These are phyloP conservation scores for Sporormia fimetaria DNA, from an alignment of 495 filamentous ascomycete genomes.

Conservation along the genomic window DNA sequence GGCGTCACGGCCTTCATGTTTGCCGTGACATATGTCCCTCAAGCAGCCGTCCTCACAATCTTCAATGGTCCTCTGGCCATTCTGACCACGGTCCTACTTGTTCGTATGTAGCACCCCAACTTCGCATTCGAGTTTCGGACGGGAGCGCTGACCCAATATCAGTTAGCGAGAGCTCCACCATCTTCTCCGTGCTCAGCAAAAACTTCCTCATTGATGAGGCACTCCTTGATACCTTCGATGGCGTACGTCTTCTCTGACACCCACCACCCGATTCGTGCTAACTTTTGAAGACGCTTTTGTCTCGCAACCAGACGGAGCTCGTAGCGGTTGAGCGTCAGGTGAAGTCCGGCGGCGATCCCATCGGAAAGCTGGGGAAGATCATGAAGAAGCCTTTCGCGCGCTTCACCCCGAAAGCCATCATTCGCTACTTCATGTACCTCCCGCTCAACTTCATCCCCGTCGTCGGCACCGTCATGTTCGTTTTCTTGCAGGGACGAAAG, in stretches of 20 bases:
- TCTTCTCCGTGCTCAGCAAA: conserved; percentile 62
- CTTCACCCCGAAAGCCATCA: conserved; percentile 51
- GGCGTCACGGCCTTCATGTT: conserved; percentile 53
- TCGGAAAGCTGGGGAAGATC: conserved; percentile 62
- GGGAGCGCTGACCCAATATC: too few species aligned
- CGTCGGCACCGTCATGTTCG: conserved; percentile 69
- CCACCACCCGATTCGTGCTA: conserved; percentile 35
- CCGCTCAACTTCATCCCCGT: conserved; percentile 88
- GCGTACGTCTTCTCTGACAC: conserved; percentile 43
- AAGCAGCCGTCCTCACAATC: conserved; percentile 67
- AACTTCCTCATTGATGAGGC: conserved; percentile 69
- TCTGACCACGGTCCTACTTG: conserved; percentile 61
- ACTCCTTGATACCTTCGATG: conserved; percentile 85
- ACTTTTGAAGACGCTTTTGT: conserved; percentile 28
- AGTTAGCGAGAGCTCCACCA: conserved; percentile 70
- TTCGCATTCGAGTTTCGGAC: too few species aligned
- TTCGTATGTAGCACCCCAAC: too few species aligned
- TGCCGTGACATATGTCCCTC: conserved; percentile 79
- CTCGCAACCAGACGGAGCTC: conserved; percentile 36
- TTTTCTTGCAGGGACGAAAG: conserved; percentile 58
- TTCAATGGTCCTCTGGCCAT: conserved; percentile 79
- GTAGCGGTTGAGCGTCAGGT: conserved; percentile 65
- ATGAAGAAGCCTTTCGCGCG: conserved; percentile 56
- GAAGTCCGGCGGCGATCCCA: conserved; percentile 46
- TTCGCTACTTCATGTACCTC: conserved; percentile 65